phyloP scores from a whole-genome alignment of 1,139 yeast genomes.

The Pneumocystis canis region DNA sequence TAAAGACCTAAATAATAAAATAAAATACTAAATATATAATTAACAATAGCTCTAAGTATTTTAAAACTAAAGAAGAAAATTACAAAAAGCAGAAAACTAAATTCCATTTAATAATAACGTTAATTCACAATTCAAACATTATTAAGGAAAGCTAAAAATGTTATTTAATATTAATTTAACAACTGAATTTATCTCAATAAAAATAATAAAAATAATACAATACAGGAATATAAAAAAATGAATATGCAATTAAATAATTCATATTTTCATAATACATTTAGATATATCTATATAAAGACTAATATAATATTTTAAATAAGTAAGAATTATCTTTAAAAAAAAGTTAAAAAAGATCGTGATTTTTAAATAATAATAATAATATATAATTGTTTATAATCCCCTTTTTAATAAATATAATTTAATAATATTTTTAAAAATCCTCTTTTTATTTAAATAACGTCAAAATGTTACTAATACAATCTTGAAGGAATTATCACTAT shows the following conservation, averaged over 20 bases:
- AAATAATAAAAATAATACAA: conserved; percentile 43
- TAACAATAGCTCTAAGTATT: background rate
- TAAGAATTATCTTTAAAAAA: conserved; percentile 77
- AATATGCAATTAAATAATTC: conserved; percentile 83
- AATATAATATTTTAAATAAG: conserved; percentile 93
- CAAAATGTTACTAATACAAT: conserved; percentile 48
- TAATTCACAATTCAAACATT: conserved; percentile 60
- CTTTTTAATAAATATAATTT: background rate
- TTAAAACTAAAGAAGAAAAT: conserved; percentile 21
- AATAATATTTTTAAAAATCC: conserved; percentile 20
- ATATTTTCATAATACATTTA: conserved; percentile 79
- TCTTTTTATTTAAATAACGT: conserved; percentile 52
- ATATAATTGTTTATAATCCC: conserved; percentile 16
- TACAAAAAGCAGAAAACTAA: conserved; percentile 87
- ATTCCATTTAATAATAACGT: conserved; percentile 91
- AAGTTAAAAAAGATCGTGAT: conserved; percentile 79
- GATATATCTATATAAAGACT: conserved; percentile 83
- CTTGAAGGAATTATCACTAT: conserved; percentile 81
- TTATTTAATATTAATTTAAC: conserved; percentile 75
- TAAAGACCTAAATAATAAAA: conserved; percentile 49
- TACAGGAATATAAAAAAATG: conserved; percentile 83
- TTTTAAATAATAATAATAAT: conserved; percentile 68
- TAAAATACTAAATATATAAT: background rate
- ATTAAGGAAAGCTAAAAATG: conserved; percentile 42
- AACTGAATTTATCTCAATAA: conserved; percentile 81